A percentile compares a stretch with the other conserved stretches of the same genome.
Conservation (phyloP, 768 basidiomycete genomes). For the Suillus americanus region DNA sequence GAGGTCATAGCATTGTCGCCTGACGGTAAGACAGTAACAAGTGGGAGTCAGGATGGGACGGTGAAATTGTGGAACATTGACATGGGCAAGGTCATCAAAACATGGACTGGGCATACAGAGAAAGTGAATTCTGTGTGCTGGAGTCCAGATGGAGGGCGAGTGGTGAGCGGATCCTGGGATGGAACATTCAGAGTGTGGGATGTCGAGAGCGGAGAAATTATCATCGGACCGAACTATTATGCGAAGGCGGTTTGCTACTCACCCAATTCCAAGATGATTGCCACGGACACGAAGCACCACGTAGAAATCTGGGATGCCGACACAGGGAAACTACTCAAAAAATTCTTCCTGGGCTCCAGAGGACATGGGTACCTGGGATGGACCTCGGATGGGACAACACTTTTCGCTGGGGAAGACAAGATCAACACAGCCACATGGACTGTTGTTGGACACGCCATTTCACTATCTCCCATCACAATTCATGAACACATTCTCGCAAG, state of each 20-base stretch:
- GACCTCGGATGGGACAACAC: not conserved
- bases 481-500: not conserved
- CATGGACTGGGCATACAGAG: not conserved
- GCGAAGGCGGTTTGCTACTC: not conserved
- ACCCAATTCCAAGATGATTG: not conserved
- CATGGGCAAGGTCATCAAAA: not conserved
- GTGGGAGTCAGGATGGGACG: not conserved
- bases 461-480: not conserved
- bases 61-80: not conserved
- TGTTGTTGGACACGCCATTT: not conserved
- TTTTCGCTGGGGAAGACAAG: not conserved
- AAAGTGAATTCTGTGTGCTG: not conserved
- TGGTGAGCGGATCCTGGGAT: not conserved
- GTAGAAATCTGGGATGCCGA: not conserved
- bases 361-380: not conserved
- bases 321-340: not conserved
- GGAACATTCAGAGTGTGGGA: not conserved
- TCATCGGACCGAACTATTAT: accelerated
- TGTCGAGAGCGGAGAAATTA: not conserved
- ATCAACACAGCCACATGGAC: not conserved
- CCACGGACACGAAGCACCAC: not conserved
- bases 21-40: not conserved
- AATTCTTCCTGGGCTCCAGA: not conserved
- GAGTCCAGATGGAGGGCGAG: not conserved
- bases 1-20: not conserved